Percentiles rank a stretch among this genome's conserved stretches.
Evolutionary conservation across 164 flowering plant species (phyloP).

Genomic region (Liriodendron chinense): DNA sequence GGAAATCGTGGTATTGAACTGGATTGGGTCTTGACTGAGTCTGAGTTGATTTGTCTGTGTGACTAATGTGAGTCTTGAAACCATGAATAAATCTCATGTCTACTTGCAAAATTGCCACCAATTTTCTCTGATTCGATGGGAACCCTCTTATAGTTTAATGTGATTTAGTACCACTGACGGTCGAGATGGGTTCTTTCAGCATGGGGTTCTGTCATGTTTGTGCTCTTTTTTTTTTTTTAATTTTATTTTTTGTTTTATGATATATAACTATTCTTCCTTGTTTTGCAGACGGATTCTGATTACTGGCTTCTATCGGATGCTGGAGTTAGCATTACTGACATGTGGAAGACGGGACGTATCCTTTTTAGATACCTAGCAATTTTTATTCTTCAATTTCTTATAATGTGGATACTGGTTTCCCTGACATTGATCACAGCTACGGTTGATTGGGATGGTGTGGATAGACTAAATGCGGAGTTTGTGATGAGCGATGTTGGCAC

Average conservation of each 20-base stretch:
- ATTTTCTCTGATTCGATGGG: neutral
- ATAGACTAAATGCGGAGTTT: slow-evolving; percentile 34
- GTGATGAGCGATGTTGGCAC: slow-evolving; percentile 36
- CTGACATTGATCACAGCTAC: slow-evolving; percentile 43
- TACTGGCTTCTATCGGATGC: slow-evolving; percentile 86
- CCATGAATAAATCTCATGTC: neutral
- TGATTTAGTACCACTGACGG: too few species aligned
- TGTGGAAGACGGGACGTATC: slow-evolving; percentile 86
- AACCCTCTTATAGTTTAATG: neutral
- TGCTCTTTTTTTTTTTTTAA: neutral
- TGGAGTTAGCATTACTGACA: slow-evolving; percentile 80
- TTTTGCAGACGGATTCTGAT: slow-evolving; percentile 76
- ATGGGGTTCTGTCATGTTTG: neutral
- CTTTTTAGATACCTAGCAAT: slow-evolving; percentile 21
- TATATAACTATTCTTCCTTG: neutral
- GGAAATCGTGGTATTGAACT: too few species aligned
- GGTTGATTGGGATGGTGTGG: slow-evolving; percentile 54
- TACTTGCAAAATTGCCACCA: neutral
- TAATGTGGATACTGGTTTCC: slow-evolving; percentile 16
- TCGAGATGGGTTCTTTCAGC: neutral
- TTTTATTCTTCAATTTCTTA: neutral
- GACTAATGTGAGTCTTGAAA: too few species aligned
- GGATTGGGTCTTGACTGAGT: too few species aligned
- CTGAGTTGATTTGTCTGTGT: too few species aligned
- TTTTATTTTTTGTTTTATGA: neutral